These are phyloP conservation scores for Pseudogymnoascus sp. DNA, from an alignment of 2,329 filamentous ascomycete genomes.

Conservation along the genomic window DNA sequence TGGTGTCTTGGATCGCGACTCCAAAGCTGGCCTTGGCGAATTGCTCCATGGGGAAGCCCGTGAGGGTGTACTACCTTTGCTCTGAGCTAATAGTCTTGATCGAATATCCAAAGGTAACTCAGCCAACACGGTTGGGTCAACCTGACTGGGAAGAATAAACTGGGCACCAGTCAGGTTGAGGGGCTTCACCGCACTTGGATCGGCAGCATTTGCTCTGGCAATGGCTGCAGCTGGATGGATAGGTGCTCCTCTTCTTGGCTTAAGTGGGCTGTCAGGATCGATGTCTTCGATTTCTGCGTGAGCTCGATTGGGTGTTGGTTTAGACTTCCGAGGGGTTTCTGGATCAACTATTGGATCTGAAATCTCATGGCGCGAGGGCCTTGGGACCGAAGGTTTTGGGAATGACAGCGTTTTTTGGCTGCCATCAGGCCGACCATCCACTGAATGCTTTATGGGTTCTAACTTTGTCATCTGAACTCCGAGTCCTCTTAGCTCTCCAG, in stretches of 20 bases:
- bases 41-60: conserved; percentile 23
- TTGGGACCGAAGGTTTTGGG: conserved; percentile 41
- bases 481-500: conserved; percentile 86
- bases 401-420: conserved; percentile 78
- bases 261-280: conserved; percentile 44
- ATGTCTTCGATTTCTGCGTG: conserved; percentile 32
- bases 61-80: conserved; percentile 23
- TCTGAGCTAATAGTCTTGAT: conserved; percentile 61
- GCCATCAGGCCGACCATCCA: conserved; percentile 51
- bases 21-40: conserved; percentile 31
- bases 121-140: conserved; percentile 72
- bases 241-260: conserved; percentile 33
- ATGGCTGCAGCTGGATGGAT: conserved; percentile 48
- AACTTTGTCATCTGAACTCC: conserved; percentile 92
- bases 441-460: conserved; percentile 61
- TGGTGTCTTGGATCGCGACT: conserved; percentile 26
- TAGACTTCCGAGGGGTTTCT: conserved; percentile 23
- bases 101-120: conserved; percentile 81
- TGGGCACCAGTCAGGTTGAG: conserved; percentile 82
- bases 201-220: conserved; percentile 39
- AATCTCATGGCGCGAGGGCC: conserved; percentile 23
- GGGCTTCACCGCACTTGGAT: conserved; percentile 51
- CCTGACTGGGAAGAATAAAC: conserved; percentile 79
- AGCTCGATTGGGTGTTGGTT: conserved; percentile 7
- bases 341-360: conserved; percentile 21